A percentile compares a stretch with the other conserved stretches of the same genome.
These are phyloP conservation scores for Triticum aestivum DNA, from an alignment of 176 grass and related monocot genomes.

Conservation along the genomic window DNA sequence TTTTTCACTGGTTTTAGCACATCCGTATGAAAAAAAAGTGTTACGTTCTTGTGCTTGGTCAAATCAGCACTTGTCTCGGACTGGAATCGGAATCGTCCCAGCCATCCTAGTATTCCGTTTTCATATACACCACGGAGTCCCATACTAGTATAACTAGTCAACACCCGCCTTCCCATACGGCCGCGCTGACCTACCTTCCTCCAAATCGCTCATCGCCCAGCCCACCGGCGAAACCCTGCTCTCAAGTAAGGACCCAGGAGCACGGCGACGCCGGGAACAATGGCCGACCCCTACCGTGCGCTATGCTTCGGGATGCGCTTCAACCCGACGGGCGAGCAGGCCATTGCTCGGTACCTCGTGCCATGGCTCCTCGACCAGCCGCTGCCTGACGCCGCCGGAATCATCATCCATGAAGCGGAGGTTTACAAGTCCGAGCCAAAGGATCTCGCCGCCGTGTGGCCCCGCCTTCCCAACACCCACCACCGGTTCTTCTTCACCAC, in stretches of 20 bases:
- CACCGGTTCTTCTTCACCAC: constrained; percentile 1
- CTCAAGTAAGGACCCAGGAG: too few species aligned
- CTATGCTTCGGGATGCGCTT: background rate
- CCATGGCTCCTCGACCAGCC: background rate
- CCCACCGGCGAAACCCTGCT: background rate
- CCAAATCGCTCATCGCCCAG: too few species aligned
- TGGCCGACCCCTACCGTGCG: background rate
- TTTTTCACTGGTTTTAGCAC: too few species aligned
- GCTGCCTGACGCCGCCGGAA: background rate
- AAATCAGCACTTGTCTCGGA: too few species aligned
- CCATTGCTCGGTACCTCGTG: background rate
- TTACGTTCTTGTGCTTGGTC: too few species aligned
- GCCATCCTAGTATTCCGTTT: too few species aligned
- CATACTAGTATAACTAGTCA: too few species aligned
- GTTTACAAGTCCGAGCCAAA: background rate
- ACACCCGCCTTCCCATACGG: too few species aligned
- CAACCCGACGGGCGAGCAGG: background rate
- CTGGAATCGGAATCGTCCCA: too few species aligned
- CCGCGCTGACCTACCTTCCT: too few species aligned
- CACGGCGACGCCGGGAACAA: background rate
- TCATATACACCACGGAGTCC: too few species aligned
- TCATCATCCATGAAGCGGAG: background rate
- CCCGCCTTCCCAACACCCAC: background rate
- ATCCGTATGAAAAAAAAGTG: too few species aligned
- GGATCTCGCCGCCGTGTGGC: background rate